Base-by-base conservation (phyloP, 1,284 basidiomycete species). In the Heliocybe sulcata region DNA sequence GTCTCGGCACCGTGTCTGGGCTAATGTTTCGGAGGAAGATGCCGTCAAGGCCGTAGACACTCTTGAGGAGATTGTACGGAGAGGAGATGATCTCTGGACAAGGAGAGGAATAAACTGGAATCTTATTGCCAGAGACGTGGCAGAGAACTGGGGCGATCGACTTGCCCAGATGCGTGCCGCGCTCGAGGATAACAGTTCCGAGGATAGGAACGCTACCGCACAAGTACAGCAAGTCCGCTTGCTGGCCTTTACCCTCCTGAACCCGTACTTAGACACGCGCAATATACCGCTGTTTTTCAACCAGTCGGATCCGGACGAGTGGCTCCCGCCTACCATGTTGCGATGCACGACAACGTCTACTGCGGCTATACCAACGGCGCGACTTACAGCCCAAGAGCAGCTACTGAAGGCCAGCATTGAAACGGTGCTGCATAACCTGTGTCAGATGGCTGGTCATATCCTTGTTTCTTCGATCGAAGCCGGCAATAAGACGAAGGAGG, bases 71-170 rank as follows among this genome's bases (percentile, higher is more conserved):
- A 23, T 53, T 22, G 4, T 53, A 22, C 22, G 38, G 3, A 20
- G 52, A 12, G 33, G n/a, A 31, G 4, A 6, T 20, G 52, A 53
- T 26, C 22, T 53, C 4, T 53, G 52, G 52, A 19, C 9, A 3
- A 38, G 35, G 10, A 20, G 35, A 9, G 52, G 52, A 16, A 25
- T 45, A 4, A 11, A 25, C 14, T 53, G 52, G 52, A 45, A 20
- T 16, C 12, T 12, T 10, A 53, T 42, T 11, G 52, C 52, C 10
- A 10, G 35, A 45, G 27, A 45, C 12, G 27, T 53, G 16, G 23
- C 45, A 8, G 52, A 53, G 23, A 38, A 26, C 8, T 53, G 52
- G 52, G 52, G 52, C 11, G 52, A 53, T 25, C 31, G 52, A 12
- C 33, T 49, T 6, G 47, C 47, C 4, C 47, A 49, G 27, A 25